Percentiles rank a stretch among this genome's conserved stretches.
Evolutionary conservation across 352 stramenopile genomes (phyloP).

Genomic region (Elongisporangium prolatum): DNA sequence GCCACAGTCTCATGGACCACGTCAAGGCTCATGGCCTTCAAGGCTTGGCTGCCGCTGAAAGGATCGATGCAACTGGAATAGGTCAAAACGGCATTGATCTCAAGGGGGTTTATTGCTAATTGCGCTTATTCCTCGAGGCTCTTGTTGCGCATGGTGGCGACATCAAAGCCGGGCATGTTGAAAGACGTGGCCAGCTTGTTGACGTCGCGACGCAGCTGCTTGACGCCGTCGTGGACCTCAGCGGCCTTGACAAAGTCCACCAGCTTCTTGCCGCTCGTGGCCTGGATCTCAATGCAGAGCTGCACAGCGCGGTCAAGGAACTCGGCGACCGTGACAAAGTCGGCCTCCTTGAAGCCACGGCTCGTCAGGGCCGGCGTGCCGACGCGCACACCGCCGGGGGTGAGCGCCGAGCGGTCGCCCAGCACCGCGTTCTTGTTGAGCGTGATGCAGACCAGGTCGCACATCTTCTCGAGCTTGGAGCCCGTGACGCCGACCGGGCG

Average conservation of each 20-base stretch:
- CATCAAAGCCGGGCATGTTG: slow-evolving; percentile 95
- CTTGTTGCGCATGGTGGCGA: slow-evolving; percentile 88
- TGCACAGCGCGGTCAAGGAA: slow-evolving; percentile 95
- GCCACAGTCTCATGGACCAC: too few relatives aligned
- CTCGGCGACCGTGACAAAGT: slow-evolving; percentile 95
- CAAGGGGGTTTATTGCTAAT: slow-evolving; percentile 3
- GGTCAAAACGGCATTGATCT: background rate
- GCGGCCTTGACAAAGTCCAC: slow-evolving; percentile 92
- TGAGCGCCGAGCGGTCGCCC: slow-evolving; percentile 94
- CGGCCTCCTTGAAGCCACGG: slow-evolving; percentile 94
- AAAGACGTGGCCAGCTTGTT: slow-evolving; percentile 93
- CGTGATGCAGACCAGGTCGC: slow-evolving; percentile 96
- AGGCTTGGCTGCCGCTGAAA: too few relatives aligned
- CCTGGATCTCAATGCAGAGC: slow-evolving; percentile 93
- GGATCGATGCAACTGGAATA: background rate
- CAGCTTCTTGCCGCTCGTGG: slow-evolving; percentile 88
- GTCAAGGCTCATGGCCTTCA: too few relatives aligned
- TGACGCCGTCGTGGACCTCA: slow-evolving; percentile 78
- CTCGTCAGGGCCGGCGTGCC: slow-evolving; percentile 96
- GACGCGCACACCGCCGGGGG: slow-evolving; percentile 93
- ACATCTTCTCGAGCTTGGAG: slow-evolving; percentile 98
- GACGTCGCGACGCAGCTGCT: slow-evolving; percentile 88
- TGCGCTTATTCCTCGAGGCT: slow-evolving; percentile 51
- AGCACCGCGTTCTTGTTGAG: slow-evolving; percentile 99
- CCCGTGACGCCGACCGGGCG: slow-evolving; percentile 93